Base-by-base conservation (phyloP, 331 rosid species). In the Malus hybrid region DNA sequence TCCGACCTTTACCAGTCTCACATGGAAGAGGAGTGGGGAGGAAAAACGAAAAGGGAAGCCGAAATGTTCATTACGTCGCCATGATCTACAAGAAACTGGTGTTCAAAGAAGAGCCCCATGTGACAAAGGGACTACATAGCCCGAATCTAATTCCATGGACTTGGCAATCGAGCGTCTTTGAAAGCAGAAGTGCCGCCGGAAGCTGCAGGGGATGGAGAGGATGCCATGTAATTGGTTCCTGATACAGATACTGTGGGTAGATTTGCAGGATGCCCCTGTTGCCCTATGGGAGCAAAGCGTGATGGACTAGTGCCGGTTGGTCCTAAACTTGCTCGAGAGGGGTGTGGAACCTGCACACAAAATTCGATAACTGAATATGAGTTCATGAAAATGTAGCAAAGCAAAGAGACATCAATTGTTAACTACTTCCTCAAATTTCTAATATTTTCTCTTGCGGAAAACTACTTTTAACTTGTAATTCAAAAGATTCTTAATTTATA, bases 201-300 rank as follows among this genome's bases (percentile, higher is more conserved):
- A 24, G 93, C 94, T 3, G 93, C 98, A 19, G 98, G 98, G 63
- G 98, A 90, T 75, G 97, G 98, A 67, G 98, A 95, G 73, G 98
- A 95, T 72, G 88, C 91, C 70, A 90, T 76, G 76, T 88, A 92
- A 71, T 86, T 86, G 69, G 98, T 90, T 82, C 97, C 93, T 29
- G 98, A 90, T 58, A 81, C 86, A 36, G 98, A 88, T 16, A 86
- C 75, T 0, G 97, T 83, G 69, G 98, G 89, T 56, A 85, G 71
- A 80, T 83, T 92, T 61, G 83, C 60, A 18, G 91, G 84, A 77
- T 80, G 87, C 29, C 90, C 97, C 39, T 78, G 93, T 53, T 89
- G 93, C 66, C 87, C 93, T 1, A 80, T 18, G 36, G 84, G 87
- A 76, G 91, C 89, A 76, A 95, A 86, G 66, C 93, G 88, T 9